Evolutionary conservation across 106 monocot species (phyloP).

Genomic region (Acanthochlamys bracteata): DNA sequence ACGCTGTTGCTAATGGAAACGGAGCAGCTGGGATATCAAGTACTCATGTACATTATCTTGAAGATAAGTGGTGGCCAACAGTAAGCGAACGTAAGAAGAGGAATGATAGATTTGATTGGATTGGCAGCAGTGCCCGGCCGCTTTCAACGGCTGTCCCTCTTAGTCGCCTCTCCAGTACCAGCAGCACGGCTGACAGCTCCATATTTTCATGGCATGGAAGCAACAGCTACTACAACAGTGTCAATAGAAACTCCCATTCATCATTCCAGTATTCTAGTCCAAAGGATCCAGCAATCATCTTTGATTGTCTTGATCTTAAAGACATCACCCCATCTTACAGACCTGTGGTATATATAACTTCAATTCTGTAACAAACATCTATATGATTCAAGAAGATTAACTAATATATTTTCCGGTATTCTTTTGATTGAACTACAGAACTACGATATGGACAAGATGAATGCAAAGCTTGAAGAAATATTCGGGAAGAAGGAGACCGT

Average conservation of each 20-base stretch:
- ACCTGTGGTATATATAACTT: no score
- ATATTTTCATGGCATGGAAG: slow-evolving; percentile 7
- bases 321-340: no score
- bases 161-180: neutral
- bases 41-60: slow-evolving; percentile 9
- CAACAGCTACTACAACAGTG: slow-evolving; percentile 2
- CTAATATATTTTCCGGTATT: neutral
- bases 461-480: slow-evolving; percentile 1
- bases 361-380: no score
- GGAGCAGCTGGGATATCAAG: neutral
- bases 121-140: slow-evolving; percentile 9
- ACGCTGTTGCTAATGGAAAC: slow-evolving; percentile 19
- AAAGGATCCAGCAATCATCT: slow-evolving; percentile 14
- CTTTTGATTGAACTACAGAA: slow-evolving; percentile 9
- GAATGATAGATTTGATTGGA: slow-evolving; percentile 4
- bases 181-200: neutral
- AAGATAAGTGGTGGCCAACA: slow-evolving; percentile 3
- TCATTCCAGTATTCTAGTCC: neutral
- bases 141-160: slow-evolving; percentile 4
- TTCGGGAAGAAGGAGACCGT: neutral
- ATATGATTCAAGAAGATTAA: no score
- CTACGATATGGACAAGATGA: neutral
- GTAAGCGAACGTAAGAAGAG: neutral
- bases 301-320: neutral
- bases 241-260: neutral